Base-by-base conservation (phyloP, 2,329 filamentous ascomycete genomes). In the Penicillium nordicum region DNA sequence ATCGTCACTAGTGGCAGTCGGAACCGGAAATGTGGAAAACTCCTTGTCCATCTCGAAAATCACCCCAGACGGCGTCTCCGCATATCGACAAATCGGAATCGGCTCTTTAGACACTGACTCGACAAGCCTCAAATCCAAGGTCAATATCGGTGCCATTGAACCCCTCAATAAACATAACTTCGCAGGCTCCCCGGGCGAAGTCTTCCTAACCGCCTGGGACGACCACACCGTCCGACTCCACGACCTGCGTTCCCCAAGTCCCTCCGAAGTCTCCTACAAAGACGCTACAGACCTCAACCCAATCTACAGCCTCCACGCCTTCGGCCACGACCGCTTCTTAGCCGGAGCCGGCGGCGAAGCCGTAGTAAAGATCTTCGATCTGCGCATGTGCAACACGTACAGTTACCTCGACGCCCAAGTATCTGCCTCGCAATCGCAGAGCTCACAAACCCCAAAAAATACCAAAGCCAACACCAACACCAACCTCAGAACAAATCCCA, bases 301-400 rank as follows among this genome's bases (percentile, higher is more conserved):
- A 0, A 78, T 86, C 7, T 86, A 86, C 65, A 82, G 82, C 21
- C 75, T 88, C 16, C 77, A 82, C 1, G 72, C 80, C 0, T 79
- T 85, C 49, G 82, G 82, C 2, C 77, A 79, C 21, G 80, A 86
- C 61, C 76, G 79, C 2, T 79, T 88, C 53, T 66, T 86, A 9
- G 82, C 80, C 11, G 85, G 85, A 25, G 79, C 80, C 1, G 79
- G 80, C 3, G 77, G 80, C 47, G 82, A 87, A 67, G 80, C 78
- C 43, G 75, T 86, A 49, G 71, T 88, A 43, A 87, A 87, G 62
- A 73, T 86, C 5, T 88, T 85, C 61, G 84, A 88, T 62, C 67
- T 88, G 42, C 82, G 85, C 25, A 74, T 84, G 64, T 63, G 64
- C n/a, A 72, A 66, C 23, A 64, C 60, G 14, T 75, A 74, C 62